Base-by-base conservation (phyloP, 2,329 filamentous ascomycete species). In the Penicillium digitatum region DNA sequence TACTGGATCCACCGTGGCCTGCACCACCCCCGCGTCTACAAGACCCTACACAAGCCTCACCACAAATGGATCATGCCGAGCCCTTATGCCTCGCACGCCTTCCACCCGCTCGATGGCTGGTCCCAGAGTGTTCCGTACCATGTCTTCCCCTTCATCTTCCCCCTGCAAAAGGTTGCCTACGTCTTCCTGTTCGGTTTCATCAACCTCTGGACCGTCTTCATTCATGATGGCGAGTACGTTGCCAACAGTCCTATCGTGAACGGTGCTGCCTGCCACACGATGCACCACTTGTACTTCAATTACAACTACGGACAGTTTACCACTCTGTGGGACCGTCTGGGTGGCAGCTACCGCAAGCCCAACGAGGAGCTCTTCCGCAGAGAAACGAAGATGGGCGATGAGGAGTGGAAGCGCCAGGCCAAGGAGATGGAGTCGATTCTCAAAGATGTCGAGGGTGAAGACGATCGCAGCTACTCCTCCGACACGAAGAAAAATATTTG, bases 1-100 rank as follows among this genome's bases (percentile, higher is more conserved):
- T 95, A 96, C 81, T 90, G 88, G 82, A 93, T 95, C 67, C 91
- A 95, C 78, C 87, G 91, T 54, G 87, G 84, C 54, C 82, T 95
- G 58, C 91, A 96, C 76, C 87, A 91, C 74, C 89, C 89, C 16
- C 69, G 76, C 44, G 72, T 94, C 64, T 97, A 97, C 83, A 95
- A 92, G 79, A 80, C 80, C 63, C 81, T 96, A 47, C 93, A 97
- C 83, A 97, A 97, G 84, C 87, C 91, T 62, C 93, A 97, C 77
- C 93, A 97, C 85, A 96, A 96, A 80, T 97, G 93, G 93, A 96
- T 97, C 76, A 95, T 96, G 90, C 93, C 93, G 3, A 95, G 90
- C 3, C 93, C 93, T 0, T 96, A 85, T 72, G 92, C 93, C 39
- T 91, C 87, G 65, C 89, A 96, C 70, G 93, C 93, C 55, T 97